These are phyloP conservation scores for Phanerochaete sordida DNA, from an alignment of 768 basidiomycete species.

Conservation along the genomic window DNA sequence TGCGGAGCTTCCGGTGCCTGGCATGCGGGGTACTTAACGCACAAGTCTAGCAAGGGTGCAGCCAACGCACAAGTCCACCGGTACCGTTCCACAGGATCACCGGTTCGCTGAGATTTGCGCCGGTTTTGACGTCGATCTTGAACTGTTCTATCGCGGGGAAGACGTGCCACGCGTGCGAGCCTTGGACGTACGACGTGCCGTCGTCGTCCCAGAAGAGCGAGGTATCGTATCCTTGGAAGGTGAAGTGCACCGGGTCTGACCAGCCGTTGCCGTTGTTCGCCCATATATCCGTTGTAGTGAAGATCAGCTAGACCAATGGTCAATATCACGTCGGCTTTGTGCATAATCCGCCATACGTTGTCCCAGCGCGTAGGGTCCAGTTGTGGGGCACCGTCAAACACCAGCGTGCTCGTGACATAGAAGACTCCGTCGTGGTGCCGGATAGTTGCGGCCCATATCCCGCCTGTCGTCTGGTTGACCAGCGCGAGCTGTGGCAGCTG, in stretches of 20 bases:
- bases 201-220: slow-evolving; percentile 20
- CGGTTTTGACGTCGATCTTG: slow-evolving; percentile 1
- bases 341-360: slow-evolving; percentile 4
- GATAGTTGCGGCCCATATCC: slow-evolving; percentile 20
- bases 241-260: slow-evolving; percentile 19
- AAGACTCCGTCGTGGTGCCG: slow-evolving; percentile 13
- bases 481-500: slow-evolving; percentile 12
- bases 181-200: slow-evolving; percentile 17
- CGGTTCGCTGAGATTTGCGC: slow-evolving; percentile 8
- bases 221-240: slow-evolving; percentile 19
- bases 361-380: slow-evolving; percentile 15
- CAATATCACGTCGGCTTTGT: not conserved
- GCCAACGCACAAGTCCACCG: not conserved
- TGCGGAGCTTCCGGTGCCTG: slow-evolving; percentile 11
- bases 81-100: slow-evolving; percentile 15
- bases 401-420: slow-evolving; percentile 18
- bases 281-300: slow-evolving; percentile 9
- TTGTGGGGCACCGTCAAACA: slow-evolving; percentile 10
- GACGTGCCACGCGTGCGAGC: slow-evolving; percentile 15
- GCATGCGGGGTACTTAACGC: no score
- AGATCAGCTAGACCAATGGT: slow-evolving; percentile 4
- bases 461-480: slow-evolving; percentile 12
- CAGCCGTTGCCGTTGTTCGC: slow-evolving; percentile 12
- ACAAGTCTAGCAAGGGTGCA: not conserved
- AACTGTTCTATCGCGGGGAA: not conserved